Conservation (phyloP, 768 basidiomycete species). For the Hirschioporus abietinus region DNA sequence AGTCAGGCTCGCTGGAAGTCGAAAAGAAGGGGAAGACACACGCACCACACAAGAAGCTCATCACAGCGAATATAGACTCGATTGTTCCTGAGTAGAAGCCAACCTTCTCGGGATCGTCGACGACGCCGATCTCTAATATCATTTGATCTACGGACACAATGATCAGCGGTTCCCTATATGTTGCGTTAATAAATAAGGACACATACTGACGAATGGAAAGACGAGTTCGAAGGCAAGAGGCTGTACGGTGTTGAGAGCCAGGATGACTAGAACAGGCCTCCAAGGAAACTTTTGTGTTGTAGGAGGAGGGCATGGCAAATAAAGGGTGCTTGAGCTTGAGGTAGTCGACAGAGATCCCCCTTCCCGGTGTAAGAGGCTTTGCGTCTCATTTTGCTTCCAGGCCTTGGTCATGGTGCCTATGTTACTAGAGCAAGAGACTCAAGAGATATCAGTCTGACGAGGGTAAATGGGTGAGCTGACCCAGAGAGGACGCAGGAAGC, state of each 20-base stretch:
- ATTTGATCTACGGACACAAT: constrained; percentile 14
- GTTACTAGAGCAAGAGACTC: too few species aligned
- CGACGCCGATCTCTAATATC: constrained; percentile 18
- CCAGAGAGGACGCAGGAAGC: too few species aligned
- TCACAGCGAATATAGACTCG: constrained; percentile 9
- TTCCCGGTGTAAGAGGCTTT: neutral
- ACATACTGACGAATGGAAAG: constrained; percentile 5
- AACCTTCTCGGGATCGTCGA: constrained; percentile 17
- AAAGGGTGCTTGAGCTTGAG: neutral
- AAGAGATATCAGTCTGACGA: neutral
- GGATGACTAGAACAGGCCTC: constrained; percentile 7
- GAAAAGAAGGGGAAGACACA: neutral
- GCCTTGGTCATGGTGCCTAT: neutral
- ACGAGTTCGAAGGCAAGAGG: constrained; percentile 14
- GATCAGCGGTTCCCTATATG: neutral
- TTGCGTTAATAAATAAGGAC: neutral
- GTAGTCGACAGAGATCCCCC: neutral
- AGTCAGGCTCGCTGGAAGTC: neutral
- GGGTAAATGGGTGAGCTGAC: neutral
- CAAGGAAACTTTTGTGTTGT: constrained; percentile 9
- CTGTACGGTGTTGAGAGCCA: constrained; percentile 8
- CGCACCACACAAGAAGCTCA: constrained; percentile 13
- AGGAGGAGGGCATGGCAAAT: neutral
- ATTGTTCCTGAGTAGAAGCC: constrained; percentile 18
- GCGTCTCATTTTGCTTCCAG: neutral